Evolutionary conservation across 352 stramenopile genomes (phyloP), one percentile per base, ranked within the genome.

Genomic region (Phytophthora sp.): DNA sequence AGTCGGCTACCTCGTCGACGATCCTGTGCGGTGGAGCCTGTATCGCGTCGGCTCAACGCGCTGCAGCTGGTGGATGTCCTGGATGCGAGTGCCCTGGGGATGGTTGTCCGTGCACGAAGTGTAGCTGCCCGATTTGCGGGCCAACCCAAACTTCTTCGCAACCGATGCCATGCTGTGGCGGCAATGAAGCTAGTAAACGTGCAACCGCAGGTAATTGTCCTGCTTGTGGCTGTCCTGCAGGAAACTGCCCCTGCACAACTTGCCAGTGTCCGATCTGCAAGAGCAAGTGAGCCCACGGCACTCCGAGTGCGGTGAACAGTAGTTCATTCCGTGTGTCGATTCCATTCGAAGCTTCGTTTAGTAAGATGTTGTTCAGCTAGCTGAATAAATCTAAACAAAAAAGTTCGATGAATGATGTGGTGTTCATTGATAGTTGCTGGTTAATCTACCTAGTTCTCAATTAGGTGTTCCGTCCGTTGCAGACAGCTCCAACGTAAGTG

Each of bases 241-340:
- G 52, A 1, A 62, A 66, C 5, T 73, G 58, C 24, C 58, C 58
- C 15, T 73, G 64, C 39, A 66, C 58, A 2, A 18, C 18, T 8
- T 73, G 64, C 21, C 41, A 46, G 26, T 69, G 64, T 37, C 64
- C 64, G 10, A 11, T 53, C 17, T 73, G 64, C 39, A 58, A 63
- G 28, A 45, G 30, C 1, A 34, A 10, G 50, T 72, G 45, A 56
- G 46, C 31, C n/a, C n/a, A n/a, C n/a, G n/a, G n/a, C n/a, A n/a
- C n/a, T n/a, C n/a, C n/a, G n/a, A n/a, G n/a, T n/a, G n/a, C n/a
- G n/a, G n/a, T n/a, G n/a, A n/a, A n/a, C n/a, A n/a, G n/a, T n/a
- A n/a, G n/a, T n/a, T n/a, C n/a, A n/a, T n/a, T n/a, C n/a, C n/a
- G n/a, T n/a, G 17, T 39, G 32, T 6, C 13, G 32, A 39, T 17